Percentiles rank a stretch among this genome's conserved stretches.
Conservation (phyloP, 257 asterid species). For the Solanum chmielewskii region DNA sequence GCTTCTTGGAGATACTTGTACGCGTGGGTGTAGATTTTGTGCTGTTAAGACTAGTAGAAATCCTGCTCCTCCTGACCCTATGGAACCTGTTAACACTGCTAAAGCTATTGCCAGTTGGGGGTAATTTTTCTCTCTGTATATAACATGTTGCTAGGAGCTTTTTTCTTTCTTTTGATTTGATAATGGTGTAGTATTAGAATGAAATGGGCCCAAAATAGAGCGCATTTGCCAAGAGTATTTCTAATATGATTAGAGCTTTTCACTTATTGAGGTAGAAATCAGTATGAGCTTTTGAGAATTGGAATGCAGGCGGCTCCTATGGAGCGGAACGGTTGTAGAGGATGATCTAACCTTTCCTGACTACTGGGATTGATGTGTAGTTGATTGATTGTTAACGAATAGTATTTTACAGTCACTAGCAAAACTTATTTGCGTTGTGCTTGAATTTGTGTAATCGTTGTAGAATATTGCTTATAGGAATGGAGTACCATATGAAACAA, state of each 20-base stretch:
- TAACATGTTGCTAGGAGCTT: neutral
- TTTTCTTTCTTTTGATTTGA: neutral
- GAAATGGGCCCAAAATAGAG: neutral
- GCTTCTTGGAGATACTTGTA: slow-evolving; percentile 95
- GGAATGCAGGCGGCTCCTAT: neutral
- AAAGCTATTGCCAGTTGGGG: slow-evolving; percentile 95
- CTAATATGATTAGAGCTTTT: neutral
- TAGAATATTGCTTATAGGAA: neutral
- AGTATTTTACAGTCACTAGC: neutral
- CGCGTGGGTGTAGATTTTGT: slow-evolving; percentile 92
- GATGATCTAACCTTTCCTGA: neutral
- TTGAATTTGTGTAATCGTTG: neutral
- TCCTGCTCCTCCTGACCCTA: slow-evolving; percentile 92
- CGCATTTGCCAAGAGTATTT: neutral
- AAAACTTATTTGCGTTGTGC: neutral
- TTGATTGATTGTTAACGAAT: neutral
- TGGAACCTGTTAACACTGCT: slow-evolving; percentile 93
- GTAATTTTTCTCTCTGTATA: slow-evolving; percentile 19
- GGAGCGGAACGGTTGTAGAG: neutral
- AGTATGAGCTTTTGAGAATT: neutral
- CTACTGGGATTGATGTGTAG: neutral
- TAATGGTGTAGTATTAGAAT: neutral
- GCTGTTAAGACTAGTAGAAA: slow-evolving; percentile 92
- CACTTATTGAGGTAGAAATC: neutral
- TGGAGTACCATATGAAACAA: neutral